Evolutionary conservation across 306 rosid species (phyloP), one percentile per base, ranked within the genome.

Genomic region (Trifolium dubium): DNA sequence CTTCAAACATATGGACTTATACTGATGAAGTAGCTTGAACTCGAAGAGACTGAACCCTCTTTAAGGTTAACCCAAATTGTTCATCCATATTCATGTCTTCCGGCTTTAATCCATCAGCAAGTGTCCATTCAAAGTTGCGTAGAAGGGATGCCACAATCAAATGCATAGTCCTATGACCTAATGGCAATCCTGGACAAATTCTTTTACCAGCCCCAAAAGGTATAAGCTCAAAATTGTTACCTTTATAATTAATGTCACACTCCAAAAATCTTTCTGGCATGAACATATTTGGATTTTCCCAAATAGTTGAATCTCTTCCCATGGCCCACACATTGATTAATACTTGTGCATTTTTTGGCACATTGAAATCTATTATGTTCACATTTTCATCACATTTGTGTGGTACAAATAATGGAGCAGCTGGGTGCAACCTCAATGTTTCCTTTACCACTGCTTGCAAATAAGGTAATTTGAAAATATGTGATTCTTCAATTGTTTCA

Each of bases 131-230:
- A 68, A 72, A 68, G 34, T 7, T 23, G 8, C 39, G 62, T 0
- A 83, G 0, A 23, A 80, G 78, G 3, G 77, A 71, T 0, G 82
- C 84, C 59, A 80, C 47, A 2, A 80, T 8, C 3, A 80, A 64
- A 12, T 47, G 73, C 10, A 67, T 3, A 6, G 23, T 1, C 56
- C 69, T 68, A 2, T 32, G 43, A 15, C 82, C 87, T 15, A 80
- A 58, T 2, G 82, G 62, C 44, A 79, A 34, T 12, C 87, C 82
- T 3, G 82, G 82, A 29, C 82, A 84, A 2, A 72, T 73, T 28
- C 87, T 80, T 58, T 77, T 84, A 1, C 84, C 87, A 3, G 80
- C 74, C 15, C 84, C 87, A 75, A 84, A 83, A 1, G 87, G 84
- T 47, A 83, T 55, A 2, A 79, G 46, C 60, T 80, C 77, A 63